These are phyloP conservation scores for Bocquillonia castaneifolia DNA, from an alignment of 441 rosid species.

Conservation along the genomic window DNA sequence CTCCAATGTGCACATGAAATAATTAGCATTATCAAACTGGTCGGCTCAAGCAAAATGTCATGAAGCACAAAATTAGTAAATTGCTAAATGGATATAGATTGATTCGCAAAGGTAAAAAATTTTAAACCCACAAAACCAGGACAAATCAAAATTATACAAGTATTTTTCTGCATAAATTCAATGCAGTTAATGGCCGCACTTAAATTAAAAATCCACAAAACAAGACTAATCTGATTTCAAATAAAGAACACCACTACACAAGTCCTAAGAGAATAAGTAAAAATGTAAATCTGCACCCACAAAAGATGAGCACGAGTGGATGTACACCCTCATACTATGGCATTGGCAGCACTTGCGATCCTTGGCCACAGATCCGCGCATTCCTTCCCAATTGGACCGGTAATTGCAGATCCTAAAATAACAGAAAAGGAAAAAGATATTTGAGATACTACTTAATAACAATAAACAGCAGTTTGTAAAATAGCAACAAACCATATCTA, in stretches of 20 bases:
- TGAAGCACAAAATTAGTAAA: too few species aligned
- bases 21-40: too few species aligned
- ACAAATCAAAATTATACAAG: neutral
- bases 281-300: neutral
- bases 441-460: too few species aligned
- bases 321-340: conserved; percentile 49
- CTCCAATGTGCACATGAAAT: too few species aligned
- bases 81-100: too few species aligned
- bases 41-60: too few species aligned
- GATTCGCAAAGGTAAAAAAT: too few species aligned
- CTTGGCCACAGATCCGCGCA: conserved; percentile 79
- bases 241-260: neutral
- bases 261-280: neutral
- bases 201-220: neutral
- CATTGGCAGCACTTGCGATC: conserved; percentile 91
- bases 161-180: neutral
- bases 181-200: neutral
- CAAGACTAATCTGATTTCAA: neutral
- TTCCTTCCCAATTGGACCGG: conserved; percentile 74
- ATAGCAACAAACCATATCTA: too few species aligned
- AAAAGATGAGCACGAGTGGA: too few species aligned
- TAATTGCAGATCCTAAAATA: conserved; percentile 58
- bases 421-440: too few species aligned
- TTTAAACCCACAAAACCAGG: neutral
- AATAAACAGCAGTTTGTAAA: too few species aligned